These are phyloP conservation scores for Elongisporangium undulatum DNA, from an alignment of 352 stramenopile species.

Conservation along the genomic window DNA sequence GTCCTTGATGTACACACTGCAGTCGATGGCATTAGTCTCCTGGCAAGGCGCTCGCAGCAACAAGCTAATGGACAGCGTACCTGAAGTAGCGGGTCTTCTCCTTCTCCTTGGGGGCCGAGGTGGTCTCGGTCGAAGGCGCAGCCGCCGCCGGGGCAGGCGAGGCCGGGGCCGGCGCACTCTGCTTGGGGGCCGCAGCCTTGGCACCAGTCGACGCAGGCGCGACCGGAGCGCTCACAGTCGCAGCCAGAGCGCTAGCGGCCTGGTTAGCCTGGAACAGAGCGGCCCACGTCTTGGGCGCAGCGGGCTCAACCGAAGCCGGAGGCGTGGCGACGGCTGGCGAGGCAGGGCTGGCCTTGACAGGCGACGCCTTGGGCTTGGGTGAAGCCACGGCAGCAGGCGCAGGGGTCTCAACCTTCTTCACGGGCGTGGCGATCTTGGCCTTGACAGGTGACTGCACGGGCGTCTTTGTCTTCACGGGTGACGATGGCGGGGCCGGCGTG, in stretches of 20 bases:
- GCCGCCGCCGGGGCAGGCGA: conserved; percentile 16
- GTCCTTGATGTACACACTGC: conserved; percentile 78
- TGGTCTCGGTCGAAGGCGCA: conserved; percentile 7
- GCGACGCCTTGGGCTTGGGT: conserved; percentile 19
- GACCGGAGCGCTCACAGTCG: conserved; percentile 11
- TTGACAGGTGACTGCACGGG: conserved; percentile 15
- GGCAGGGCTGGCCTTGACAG: conserved; percentile 13
- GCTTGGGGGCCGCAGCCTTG: conserved; percentile 11
- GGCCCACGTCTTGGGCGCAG: conserved; percentile 51
- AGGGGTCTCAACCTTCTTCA: conserved; percentile 23
- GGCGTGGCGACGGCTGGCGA: conserved; percentile 9
- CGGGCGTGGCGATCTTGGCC: conserved; percentile 7
- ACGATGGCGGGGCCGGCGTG: conserved; percentile 9
- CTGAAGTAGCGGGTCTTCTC: conserved; percentile 46
- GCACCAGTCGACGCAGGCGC: conserved; percentile 9
- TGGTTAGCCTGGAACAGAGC: conserved; percentile 34
- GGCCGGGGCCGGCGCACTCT: conserved; percentile 10
- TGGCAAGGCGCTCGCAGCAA: neutral
- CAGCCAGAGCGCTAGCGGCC: conserved; percentile 14
- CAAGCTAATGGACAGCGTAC: conserved; percentile 9
- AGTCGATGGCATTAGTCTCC: conserved; percentile 12
- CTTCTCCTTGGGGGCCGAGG: conserved; percentile 35
- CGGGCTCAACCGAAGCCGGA: conserved; percentile 17
- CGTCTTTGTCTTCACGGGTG: conserved; percentile 6
- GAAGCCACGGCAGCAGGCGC: conserved; percentile 10